These are phyloP conservation scores for Xanthoceras sorbifolium DNA, from an alignment of 345 rosid genomes.

Conservation along the genomic window DNA sequence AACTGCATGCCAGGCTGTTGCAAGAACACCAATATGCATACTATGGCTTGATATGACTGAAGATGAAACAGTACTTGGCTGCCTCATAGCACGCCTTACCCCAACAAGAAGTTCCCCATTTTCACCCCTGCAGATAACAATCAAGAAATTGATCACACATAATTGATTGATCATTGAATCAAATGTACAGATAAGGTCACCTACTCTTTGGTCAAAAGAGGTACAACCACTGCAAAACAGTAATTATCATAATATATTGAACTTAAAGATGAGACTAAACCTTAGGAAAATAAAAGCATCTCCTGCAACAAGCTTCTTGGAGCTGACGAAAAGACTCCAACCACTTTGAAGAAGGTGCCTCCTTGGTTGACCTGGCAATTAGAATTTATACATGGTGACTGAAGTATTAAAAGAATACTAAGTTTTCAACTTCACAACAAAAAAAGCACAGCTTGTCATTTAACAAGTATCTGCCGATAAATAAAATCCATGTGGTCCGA, in stretches of 20 bases:
- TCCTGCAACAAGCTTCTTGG: slow-evolving; percentile 68
- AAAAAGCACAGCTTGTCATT: background rate
- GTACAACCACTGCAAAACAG: background rate
- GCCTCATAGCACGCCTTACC: slow-evolving; percentile 59
- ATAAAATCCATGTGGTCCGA: too few species aligned
- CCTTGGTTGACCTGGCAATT: slow-evolving; percentile 58
- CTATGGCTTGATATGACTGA: slow-evolving; percentile 69
- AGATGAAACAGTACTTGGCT: slow-evolving; percentile 52
- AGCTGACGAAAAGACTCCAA: slow-evolving; percentile 63
- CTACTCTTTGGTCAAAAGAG: background rate
- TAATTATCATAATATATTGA: background rate
- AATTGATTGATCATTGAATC: background rate
- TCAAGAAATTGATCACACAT: background rate
- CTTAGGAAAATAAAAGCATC: slow-evolving; percentile 71
- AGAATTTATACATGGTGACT: background rate
- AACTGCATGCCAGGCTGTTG: slow-evolving; percentile 68
- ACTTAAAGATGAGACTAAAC: slow-evolving; percentile 21
- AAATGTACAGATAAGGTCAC: background rate
- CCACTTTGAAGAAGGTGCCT: slow-evolving; percentile 76
- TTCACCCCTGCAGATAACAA: slow-evolving; percentile 44
- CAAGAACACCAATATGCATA: slow-evolving; percentile 71
- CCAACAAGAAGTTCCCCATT: slow-evolving; percentile 65
- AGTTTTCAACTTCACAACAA: background rate
- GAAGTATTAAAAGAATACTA: background rate
- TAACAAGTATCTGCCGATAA: background rate